Evolutionary conservation across 164 flowering plant species (phyloP).

Genomic region (Stephania japonica): DNA sequence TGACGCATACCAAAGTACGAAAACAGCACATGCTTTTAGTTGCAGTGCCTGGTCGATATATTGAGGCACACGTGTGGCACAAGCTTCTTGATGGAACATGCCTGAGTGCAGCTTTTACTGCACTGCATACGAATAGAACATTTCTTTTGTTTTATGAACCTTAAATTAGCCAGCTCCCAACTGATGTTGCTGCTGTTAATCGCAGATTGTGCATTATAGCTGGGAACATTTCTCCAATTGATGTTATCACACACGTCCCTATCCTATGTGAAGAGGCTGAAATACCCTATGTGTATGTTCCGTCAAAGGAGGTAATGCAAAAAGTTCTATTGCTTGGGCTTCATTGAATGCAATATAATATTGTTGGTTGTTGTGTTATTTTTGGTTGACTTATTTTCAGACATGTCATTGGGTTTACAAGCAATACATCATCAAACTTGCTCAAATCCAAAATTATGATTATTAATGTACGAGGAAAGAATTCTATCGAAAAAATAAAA

Average conservation of each 20-base stretch:
- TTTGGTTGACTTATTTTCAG: neutral
- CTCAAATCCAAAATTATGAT: neutral
- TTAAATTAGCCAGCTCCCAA: neutral
- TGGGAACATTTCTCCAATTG: conserved; percentile 92
- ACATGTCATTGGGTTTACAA: neutral
- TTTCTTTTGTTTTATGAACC: conserved; percentile 2
- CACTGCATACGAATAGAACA: neutral
- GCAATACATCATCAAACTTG: neutral
- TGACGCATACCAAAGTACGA: too few relatives aligned
- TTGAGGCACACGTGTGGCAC: too few relatives aligned
- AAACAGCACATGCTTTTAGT: too few relatives aligned
- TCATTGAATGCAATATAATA: neutral
- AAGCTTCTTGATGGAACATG: too few relatives aligned
- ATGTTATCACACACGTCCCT: conserved; percentile 92
- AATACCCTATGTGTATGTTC: conserved; percentile 78
- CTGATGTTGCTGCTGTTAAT: neutral
- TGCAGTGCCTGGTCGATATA: too few relatives aligned
- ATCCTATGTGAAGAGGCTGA: conserved; percentile 85
- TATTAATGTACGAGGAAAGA: neutral
- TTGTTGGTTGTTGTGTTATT: neutral
- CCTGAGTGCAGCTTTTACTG: too few relatives aligned
- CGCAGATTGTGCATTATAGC: conserved; percentile 89
- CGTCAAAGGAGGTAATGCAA: conserved; percentile 83
- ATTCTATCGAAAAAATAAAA: neutral
- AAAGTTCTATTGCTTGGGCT: neutral